Percentiles rank a stretch among this genome's conserved stretches.
Evolutionary conservation across 805 yeast species (phyloP).

Genomic region (Candida awuae): DNA sequence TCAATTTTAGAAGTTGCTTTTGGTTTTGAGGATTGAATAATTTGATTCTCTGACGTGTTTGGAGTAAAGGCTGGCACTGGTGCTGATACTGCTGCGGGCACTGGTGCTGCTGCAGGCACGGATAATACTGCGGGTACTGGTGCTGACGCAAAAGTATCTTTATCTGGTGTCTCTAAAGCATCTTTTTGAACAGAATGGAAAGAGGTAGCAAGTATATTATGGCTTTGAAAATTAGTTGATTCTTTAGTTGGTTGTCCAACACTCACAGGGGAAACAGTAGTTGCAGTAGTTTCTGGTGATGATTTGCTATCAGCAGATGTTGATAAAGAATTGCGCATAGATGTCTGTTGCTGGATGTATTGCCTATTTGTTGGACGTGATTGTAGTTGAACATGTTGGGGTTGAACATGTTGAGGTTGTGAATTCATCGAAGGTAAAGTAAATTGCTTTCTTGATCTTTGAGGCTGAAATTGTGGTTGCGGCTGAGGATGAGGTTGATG

Average conservation of each 20-base stretch:
- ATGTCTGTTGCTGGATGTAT: background rate
- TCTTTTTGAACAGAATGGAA: no score
- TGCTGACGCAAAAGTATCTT: background rate
- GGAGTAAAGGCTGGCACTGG: background rate
- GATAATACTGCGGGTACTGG: background rate
- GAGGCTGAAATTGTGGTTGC: background rate
- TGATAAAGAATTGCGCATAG: no score
- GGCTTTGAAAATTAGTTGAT: no score
- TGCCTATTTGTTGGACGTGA: background rate
- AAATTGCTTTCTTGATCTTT: background rate
- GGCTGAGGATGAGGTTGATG: background rate
- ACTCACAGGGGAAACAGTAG: no score
- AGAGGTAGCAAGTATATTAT: background rate
- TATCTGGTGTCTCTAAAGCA: background rate
- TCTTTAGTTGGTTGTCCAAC: no score
- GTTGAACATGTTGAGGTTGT: slow-evolving; percentile 1
- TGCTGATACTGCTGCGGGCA: background rate
- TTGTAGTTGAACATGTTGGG: no score
- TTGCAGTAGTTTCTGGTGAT: no score
- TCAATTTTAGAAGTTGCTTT: background rate
- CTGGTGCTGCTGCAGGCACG: background rate
- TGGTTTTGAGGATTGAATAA: background rate
- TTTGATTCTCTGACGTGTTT: no score
- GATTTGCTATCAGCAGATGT: no score
- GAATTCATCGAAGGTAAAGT: background rate